These are phyloP conservation scores for Torulaspora quercuum DNA, from an alignment of 805 yeast species.

Conservation along the genomic window DNA sequence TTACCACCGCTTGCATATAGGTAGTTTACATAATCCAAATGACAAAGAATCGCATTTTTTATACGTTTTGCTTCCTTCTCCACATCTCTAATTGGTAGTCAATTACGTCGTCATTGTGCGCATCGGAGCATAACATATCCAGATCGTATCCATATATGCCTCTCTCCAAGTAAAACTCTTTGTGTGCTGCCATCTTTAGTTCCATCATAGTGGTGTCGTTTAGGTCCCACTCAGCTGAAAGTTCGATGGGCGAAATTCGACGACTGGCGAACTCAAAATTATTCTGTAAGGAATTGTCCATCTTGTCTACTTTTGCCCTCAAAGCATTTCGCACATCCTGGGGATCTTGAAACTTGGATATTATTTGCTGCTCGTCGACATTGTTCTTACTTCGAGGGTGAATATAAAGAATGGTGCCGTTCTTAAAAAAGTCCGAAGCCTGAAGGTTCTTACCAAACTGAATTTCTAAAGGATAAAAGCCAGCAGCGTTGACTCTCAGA, in stretches of 20 bases:
- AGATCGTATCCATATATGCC: conserved; percentile 16
- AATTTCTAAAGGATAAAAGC: conserved; percentile 51
- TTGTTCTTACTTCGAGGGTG: conserved; percentile 18
- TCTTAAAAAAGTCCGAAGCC: conserved; percentile 26
- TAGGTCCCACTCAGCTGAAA: conserved; percentile 9
- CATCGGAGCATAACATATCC: conserved; percentile 28
- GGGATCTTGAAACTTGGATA: conserved; percentile 4
- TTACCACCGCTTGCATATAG: background rate
- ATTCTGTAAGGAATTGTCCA: too few relatives aligned
- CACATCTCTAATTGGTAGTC: conserved; percentile 31
- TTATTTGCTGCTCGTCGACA: background rate
- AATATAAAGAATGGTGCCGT: conserved; percentile 30
- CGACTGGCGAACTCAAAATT: too few relatives aligned
- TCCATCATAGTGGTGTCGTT: conserved; percentile 22
- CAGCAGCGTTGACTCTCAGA: conserved; percentile 46
- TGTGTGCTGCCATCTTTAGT: conserved; percentile 9
- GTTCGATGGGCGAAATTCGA: background rate
- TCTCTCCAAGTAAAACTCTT: conserved; percentile 5
- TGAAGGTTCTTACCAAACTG: conserved; percentile 34
- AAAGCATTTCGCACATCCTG: conserved; percentile 17
- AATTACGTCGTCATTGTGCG: conserved; percentile 21
- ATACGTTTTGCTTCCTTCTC: conserved; percentile 21
- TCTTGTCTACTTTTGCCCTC: conserved; percentile 13
- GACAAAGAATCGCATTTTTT: background rate
- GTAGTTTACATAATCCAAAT: background rate